Base-by-base conservation (phyloP, 192 early-diverging fungal genomes). In the Linnemannia zychae region DNA sequence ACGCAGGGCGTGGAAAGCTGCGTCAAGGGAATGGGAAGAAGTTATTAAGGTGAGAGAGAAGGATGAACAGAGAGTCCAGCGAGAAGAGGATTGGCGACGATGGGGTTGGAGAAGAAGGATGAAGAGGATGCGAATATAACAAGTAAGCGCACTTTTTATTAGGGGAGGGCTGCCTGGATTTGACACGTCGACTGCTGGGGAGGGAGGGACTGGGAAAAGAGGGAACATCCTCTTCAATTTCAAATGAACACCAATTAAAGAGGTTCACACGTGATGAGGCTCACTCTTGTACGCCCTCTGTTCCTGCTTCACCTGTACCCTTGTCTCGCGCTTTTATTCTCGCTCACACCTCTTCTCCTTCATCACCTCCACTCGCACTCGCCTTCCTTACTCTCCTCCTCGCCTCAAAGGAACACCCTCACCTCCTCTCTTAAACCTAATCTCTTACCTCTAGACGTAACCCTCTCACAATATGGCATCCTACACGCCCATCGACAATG, bases 401-500 rank as follows among this genome's bases (percentile, higher is more conserved):
- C 34, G n/a, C 17, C 24, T 33, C 22, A 28, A 12, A 20, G 20
- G n/a, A n/a, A n/a, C n/a, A n/a, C n/a, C n/a, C 4, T 20, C 22
- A n/a, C 36, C 0, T 7, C 20, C 20, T 40, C 11, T 13, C 11
- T n/a, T 13, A 72, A 13, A 12, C 71, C 1, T 11, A 4, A 20
- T 70, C 67, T 68, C 48, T n/a, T 53, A n/a, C 28, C 75, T 37
- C n/a, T 24, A 76, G 46, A 76, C 40, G 24, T 9, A 53, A n/a
- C n/a, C n/a, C 47, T 48, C 22, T 50, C 28, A 31, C 67, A 71
- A 77, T 70, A 52, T 77, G 75, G 9, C 75, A 48, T 66, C 63
- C 67, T 85, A 85, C 44, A 47, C 38, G 38, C 74, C 83, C 36
- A 75, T 85, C 60, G 83, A 85, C 28, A 63, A 63, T 65, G 83